Evolutionary conservation across 1,284 basidiomycete species (phyloP).

Genomic region (Boletus smithii): DNA sequence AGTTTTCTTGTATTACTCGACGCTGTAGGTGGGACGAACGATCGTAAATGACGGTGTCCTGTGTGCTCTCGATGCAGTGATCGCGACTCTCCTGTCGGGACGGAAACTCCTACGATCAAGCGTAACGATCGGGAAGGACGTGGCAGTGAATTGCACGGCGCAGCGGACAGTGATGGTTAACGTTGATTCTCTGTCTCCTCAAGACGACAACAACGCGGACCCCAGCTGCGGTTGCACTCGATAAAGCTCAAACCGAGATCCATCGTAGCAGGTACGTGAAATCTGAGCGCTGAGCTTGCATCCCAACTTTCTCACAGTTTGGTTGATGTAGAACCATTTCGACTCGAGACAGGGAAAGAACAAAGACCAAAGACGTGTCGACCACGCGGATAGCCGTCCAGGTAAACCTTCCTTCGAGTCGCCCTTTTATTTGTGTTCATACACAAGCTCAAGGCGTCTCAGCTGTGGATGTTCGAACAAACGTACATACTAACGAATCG

Average conservation of each 20-base stretch:
- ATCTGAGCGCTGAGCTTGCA: not conserved
- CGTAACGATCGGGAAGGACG: not conserved
- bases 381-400: not conserved
- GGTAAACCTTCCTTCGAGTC: not conserved
- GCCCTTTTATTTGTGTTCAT: not conserved
- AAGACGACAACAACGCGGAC: no score
- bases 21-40: no score
- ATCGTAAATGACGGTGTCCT: no score
- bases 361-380: not conserved
- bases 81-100: not conserved
- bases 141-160: not conserved
- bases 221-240: not conserved
- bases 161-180: not conserved
- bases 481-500: not conserved
- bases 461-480: not conserved
- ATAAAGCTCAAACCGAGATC: not conserved
- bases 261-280: not conserved
- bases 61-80: no score
- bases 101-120: not conserved
- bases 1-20: no score
- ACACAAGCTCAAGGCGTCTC: not conserved
- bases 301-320: not conserved
- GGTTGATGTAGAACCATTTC: not conserved
- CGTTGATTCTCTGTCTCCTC: not conserved
- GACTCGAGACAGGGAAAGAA: not conserved